Percentiles rank a stretch among this genome's conserved stretches.
Evolutionary conservation across 2,329 filamentous ascomycete species (phyloP).

Genomic region (Knufia fluminis): DNA sequence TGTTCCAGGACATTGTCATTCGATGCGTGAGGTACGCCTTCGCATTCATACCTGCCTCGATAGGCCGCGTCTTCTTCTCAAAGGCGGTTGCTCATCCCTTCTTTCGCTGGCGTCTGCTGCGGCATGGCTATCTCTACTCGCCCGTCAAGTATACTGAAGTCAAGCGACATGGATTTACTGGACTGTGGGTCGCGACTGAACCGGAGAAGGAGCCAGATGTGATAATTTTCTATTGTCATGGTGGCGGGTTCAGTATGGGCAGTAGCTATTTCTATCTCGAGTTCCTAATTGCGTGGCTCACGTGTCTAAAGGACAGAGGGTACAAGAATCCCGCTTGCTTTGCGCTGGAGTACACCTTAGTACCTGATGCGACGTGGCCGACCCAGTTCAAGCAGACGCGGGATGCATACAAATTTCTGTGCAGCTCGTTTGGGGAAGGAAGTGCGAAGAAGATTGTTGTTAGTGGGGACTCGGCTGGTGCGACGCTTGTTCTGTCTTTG

Average conservation of each 20-base stretch:
- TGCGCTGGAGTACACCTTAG: constrained; percentile 69
- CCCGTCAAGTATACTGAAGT: constrained; percentile 58
- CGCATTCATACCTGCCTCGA: constrained; percentile 55
- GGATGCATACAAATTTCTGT: constrained; percentile 48
- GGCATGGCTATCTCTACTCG: constrained; percentile 56
- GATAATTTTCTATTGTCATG: constrained; percentile 74
- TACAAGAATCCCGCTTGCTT: constrained; percentile 71
- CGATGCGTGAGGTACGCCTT: constrained; percentile 72
- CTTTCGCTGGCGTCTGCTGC: constrained; percentile 62
- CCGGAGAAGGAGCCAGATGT: constrained; percentile 54
- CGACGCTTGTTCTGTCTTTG: constrained; percentile 61
- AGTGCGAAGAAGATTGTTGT: constrained; percentile 51
- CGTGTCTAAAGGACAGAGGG: constrained; percentile 53
- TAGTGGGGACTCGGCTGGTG: constrained; percentile 72
- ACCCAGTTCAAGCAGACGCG: constrained; percentile 62
- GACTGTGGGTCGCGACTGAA: constrained; percentile 61
- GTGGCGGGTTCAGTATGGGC: constrained; percentile 76
- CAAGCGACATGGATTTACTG: constrained; percentile 45
- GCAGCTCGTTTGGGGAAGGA: constrained; percentile 17
- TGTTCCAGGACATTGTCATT: constrained; percentile 69
- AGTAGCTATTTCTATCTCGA: constrained; percentile 77
- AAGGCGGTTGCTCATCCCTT: constrained; percentile 66
- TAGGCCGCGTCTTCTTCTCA: constrained; percentile 69
- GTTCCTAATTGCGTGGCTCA: constrained; percentile 65
- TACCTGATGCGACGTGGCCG: constrained; percentile 64